Conservation (phyloP, 306 rosid genomes). For the apple (Malus domestica) region ASM211411v1 NC_041804.1:12284501-12285000, state of each 20-base stretch:
- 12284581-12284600: slow-evolving; percentile 29
- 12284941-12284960: slow-evolving; percentile 20
- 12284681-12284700: slow-evolving; percentile 17
- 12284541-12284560: slow-evolving; percentile 12
- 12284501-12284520: slow-evolving; percentile 35
- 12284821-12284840: slow-evolving; percentile 7
- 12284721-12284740: slow-evolving; percentile 16
- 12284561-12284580: slow-evolving; percentile 48
- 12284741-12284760: slow-evolving; percentile 11
- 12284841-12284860: background rate
- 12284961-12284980: background rate
- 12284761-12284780: slow-evolving; percentile 19
- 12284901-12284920: slow-evolving; percentile 24
- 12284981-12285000: too few relatives aligned
- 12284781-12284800: slow-evolving; percentile 28
- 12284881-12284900: slow-evolving; percentile 2
- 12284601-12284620: slow-evolving; percentile 21
- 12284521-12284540: slow-evolving; percentile 30
- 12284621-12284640: slow-evolving; percentile 42
- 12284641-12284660: slow-evolving; percentile 17
- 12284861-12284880: background rate
- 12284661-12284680: slow-evolving; percentile 33
- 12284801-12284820: slow-evolving; percentile 4
- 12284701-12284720: background rate
- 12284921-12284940: slow-evolving; percentile 25